Percentiles rank a stretch among this genome's conserved stretches.
Conservation (phyloP, 2,329 filamentous ascomycete species). For the Scopulariopsis brevicaulis region DNA sequence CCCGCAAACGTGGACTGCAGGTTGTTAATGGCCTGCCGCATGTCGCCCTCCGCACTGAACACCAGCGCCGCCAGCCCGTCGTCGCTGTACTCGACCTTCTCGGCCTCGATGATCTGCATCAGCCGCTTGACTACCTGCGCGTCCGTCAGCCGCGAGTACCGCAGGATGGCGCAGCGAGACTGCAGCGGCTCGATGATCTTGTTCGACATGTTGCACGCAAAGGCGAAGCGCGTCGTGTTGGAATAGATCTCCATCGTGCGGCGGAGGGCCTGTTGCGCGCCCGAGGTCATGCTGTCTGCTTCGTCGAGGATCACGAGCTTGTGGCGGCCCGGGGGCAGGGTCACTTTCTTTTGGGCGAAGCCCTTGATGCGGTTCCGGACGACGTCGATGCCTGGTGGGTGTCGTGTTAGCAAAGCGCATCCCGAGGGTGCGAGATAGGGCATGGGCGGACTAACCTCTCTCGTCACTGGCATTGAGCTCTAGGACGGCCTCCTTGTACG, state of each 20-base stretch:
- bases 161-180: slow-evolving; percentile 88
- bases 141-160: slow-evolving; percentile 87
- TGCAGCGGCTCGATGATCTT: slow-evolving; percentile 99
- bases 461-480: slow-evolving; percentile 97
- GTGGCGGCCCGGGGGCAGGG: slow-evolving; percentile 77
- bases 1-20: slow-evolving; percentile 86
- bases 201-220: slow-evolving; percentile 97
- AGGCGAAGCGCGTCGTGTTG: slow-evolving; percentile 90
- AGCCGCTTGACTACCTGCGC: slow-evolving; percentile 84
- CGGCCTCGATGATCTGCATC: slow-evolving; percentile 84
- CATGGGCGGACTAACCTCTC: slow-evolving; percentile 43
- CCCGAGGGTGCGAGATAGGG: slow-evolving; percentile 22
- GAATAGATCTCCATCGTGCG: slow-evolving; percentile 99
- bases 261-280: slow-evolving; percentile 87
- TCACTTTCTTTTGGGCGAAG: slow-evolving; percentile 98
- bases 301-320: slow-evolving; percentile 97
- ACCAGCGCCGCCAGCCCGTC: slow-evolving; percentile 93
- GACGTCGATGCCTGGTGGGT: slow-evolving; percentile 72
- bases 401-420: background rate
- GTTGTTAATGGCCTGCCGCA: slow-evolving; percentile 99
- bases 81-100: slow-evolving; percentile 82
- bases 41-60: slow-evolving; percentile 94
- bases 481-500: slow-evolving; percentile 94
- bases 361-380: slow-evolving; percentile 96
- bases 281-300: slow-evolving; percentile 95